Evolutionary conservation across 2,329 filamentous ascomycete genomes (phyloP).

Genomic region (Claviceps fusiformis): DNA sequence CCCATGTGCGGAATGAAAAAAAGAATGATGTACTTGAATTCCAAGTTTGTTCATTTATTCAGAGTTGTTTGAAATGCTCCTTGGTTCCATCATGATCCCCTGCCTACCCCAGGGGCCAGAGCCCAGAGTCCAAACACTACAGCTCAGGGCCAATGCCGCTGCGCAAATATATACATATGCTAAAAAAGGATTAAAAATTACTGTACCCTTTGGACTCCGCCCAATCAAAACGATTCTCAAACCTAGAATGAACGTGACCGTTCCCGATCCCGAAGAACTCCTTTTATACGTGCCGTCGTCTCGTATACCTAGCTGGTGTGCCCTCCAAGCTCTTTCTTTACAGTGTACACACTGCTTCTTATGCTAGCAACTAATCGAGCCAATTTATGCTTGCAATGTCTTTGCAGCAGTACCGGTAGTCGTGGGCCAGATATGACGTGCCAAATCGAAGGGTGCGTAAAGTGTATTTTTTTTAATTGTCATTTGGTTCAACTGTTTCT

Average conservation of each 20-base stretch:
- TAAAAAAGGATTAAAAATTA: constrained; percentile 6
- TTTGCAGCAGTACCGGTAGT: background rate
- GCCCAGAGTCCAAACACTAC: too few relatives aligned
- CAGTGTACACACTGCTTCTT: background rate
- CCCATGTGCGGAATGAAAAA: too few relatives aligned
- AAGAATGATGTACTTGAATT: background rate
- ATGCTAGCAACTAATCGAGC: background rate
- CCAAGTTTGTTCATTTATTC: background rate
- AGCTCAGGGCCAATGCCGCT: background rate
- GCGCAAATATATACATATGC: background rate
- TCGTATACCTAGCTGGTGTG: constrained; percentile 2
- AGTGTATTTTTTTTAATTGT: background rate
- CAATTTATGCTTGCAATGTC: background rate
- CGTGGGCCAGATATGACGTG: background rate
- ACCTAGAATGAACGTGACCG: background rate
- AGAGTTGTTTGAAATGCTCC: background rate
- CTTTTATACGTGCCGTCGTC: constrained; percentile 1
- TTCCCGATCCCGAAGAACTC: constrained; percentile 1
- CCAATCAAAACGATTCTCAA: background rate
- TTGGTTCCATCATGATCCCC: background rate
- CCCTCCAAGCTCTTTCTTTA: background rate
- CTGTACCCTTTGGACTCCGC: background rate
- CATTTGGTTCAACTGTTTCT: background rate
- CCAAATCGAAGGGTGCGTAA: background rate
- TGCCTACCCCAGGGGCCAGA: too few relatives aligned